phyloP scores from a whole-genome alignment of 2,329 filamentous ascomycete species.

The Sporothrix curviconia region DNA sequence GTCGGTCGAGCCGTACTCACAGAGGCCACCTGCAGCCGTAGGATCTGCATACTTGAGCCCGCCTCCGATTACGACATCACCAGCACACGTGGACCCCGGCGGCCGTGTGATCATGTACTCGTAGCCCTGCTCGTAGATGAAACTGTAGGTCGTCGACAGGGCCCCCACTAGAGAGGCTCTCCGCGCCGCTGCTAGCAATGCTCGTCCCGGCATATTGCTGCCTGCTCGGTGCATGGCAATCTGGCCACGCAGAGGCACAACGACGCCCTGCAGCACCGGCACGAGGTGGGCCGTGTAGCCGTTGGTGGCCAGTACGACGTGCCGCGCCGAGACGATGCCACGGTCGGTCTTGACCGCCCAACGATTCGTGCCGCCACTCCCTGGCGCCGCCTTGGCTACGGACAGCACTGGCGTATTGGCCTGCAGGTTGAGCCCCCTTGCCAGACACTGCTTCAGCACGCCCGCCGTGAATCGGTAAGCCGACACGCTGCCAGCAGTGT shows the following conservation, averaged over 20 bases:
- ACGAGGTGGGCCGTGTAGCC: constrained; percentile 43
- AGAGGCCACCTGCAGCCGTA: constrained; percentile 35
- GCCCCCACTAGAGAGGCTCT: constrained; percentile 20
- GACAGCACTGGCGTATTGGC: constrained; percentile 41
- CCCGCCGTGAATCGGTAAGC: constrained; percentile 35
- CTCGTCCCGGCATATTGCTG: constrained; percentile 27
- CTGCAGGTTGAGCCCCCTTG: constrained; percentile 43
- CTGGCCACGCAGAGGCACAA: constrained; percentile 46
- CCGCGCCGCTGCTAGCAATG: not conserved
- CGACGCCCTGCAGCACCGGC: constrained; percentile 37
- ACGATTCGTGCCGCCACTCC: not conserved
- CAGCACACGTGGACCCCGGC: constrained; percentile 34
- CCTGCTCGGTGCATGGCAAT: constrained; percentile 38
- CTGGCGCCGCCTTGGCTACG: constrained; percentile 16
- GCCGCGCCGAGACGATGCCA: constrained; percentile 35
- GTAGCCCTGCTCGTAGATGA: constrained; percentile 54
- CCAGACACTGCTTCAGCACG: constrained; percentile 39
- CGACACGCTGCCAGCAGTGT: constrained; percentile 37
- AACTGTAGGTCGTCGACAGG: constrained; percentile 50
- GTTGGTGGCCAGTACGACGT: constrained; percentile 48
- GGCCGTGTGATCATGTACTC: constrained; percentile 61
- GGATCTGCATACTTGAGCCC: constrained; percentile 31
- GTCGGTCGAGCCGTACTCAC: constrained; percentile 49
- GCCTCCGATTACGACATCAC: constrained; percentile 57
- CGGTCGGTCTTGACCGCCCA: constrained; percentile 38